Evolutionary conservation across 768 basidiomycete species (phyloP).

Genomic region (Sporobolomyces roseus): DNA sequence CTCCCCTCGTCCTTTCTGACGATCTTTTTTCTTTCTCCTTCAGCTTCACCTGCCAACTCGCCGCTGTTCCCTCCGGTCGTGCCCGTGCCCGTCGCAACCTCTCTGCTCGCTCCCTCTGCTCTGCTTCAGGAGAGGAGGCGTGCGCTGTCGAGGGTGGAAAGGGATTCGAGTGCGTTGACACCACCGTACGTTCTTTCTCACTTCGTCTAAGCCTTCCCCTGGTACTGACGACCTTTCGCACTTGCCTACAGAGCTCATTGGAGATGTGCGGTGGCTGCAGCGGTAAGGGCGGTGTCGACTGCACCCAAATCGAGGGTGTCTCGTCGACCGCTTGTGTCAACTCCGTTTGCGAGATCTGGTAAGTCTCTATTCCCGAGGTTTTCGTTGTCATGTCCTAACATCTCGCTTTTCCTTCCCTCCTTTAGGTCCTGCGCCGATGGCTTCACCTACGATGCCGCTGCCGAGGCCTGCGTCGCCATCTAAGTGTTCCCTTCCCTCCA

Average conservation of each 20-base stretch:
- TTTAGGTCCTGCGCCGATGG: conserved; percentile 20
- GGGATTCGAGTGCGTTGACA: conserved; percentile 24
- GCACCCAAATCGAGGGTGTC: conserved; percentile 30
- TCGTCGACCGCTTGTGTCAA: conserved; percentile 2
- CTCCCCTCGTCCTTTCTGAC: too few relatives aligned
- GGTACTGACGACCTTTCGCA: conserved; percentile 21
- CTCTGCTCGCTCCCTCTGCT: conserved; percentile 12
- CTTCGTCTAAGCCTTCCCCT: too few relatives aligned
- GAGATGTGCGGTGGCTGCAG: conserved; percentile 23
- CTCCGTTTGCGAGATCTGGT: conserved; percentile 19
- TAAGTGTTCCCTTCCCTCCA: neutral
- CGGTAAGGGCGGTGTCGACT: conserved; percentile 25
- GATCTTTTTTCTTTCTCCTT: too few relatives aligned
- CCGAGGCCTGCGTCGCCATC: conserved; percentile 7
- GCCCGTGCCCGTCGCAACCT: conserved; percentile 24
- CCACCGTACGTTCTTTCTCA: too few relatives aligned
- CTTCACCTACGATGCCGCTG: conserved; percentile 1
- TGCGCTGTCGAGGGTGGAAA: conserved; percentile 3
- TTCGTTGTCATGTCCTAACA: neutral
- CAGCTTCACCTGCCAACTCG: conserved; percentile 9
- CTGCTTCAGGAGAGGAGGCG: neutral
- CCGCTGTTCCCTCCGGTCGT: conserved; percentile 14
- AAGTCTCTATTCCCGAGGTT: neutral
- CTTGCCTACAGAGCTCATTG: conserved; percentile 18
- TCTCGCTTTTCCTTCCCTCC: neutral